Conservation (phyloP, 2,329 filamentous ascomycete genomes). For the Pestalotiopsis sp. region DNA sequence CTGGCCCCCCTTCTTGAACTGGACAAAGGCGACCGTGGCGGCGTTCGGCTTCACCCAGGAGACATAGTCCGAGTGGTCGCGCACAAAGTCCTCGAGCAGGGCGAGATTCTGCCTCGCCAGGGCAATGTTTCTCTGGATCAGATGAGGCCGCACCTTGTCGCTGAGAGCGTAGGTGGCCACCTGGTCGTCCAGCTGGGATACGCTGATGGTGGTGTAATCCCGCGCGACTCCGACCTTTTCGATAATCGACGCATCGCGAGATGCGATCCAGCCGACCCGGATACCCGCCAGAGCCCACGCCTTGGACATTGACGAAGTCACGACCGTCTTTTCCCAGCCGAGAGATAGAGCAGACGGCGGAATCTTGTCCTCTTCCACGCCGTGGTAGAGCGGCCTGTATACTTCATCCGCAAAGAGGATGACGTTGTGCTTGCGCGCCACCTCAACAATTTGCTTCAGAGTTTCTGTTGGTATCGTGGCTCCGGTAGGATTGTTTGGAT, state of each 20-base stretch:
- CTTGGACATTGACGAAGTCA: constrained; percentile 83
- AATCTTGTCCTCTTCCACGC: constrained; percentile 46
- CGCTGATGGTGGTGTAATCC: constrained; percentile 85
- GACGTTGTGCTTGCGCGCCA: constrained; percentile 66
- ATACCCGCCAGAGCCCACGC: constrained; percentile 83
- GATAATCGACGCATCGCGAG: constrained; percentile 63
- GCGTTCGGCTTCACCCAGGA: constrained; percentile 73
- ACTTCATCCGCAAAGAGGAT: constrained; percentile 79
- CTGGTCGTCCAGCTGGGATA: constrained; percentile 80
- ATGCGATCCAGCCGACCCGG: constrained; percentile 81
- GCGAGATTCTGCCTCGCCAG: constrained; percentile 64
- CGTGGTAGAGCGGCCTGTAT: constrained; percentile 82
- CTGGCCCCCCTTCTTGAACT: constrained; percentile 63
- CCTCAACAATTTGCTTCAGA: constrained; percentile 62
- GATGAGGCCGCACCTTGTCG: constrained; percentile 37
- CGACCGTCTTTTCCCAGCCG: constrained; percentile 70
- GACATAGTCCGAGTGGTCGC: constrained; percentile 61
- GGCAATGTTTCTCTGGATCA: constrained; percentile 61
- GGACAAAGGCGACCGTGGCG: constrained; percentile 79
- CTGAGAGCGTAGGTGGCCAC: constrained; percentile 77
- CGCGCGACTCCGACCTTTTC: constrained; percentile 65
- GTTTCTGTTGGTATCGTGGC: constrained; percentile 65
- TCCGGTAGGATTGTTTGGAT: constrained; percentile 84
- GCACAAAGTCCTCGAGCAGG: constrained; percentile 63
- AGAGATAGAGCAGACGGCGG: constrained; percentile 72